A percentile compares a stretch with the other conserved stretches of the same genome.
Evolutionary conservation across 352 stramenopile genomes (phyloP).

Genomic region (Thalassiosira mediterranea): DNA sequence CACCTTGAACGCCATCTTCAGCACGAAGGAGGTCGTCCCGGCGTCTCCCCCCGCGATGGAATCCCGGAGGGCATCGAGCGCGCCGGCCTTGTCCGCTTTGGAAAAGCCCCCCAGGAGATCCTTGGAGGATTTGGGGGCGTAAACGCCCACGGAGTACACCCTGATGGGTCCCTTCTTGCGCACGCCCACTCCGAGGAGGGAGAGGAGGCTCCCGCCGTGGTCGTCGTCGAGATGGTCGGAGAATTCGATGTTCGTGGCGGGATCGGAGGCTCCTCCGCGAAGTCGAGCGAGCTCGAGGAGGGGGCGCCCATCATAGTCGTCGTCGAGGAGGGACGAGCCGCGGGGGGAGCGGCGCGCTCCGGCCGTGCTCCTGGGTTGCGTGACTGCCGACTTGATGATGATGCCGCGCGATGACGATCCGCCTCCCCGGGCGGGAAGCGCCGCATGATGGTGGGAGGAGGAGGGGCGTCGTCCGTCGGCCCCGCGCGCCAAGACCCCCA

Average conservation of each 20-base stretch:
- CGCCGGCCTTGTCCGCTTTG: constrained; percentile 38
- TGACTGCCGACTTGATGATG: too few species aligned
- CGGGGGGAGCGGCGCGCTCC: neutral
- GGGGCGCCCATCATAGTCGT: neutral
- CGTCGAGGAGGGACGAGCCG: neutral
- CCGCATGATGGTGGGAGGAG: neutral
- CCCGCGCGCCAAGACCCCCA: neutral
- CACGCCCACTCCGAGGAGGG: constrained; percentile 42
- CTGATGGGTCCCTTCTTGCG: constrained; percentile 57
- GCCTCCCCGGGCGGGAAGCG: neutral
- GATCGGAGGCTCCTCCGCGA: constrained; percentile 24
- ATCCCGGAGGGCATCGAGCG: constrained; percentile 44
- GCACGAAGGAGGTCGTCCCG: constrained; percentile 40
- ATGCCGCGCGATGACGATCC: too few species aligned
- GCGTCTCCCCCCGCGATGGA: constrained; percentile 27
- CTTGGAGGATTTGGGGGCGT: neutral
- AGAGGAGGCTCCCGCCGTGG: constrained; percentile 2
- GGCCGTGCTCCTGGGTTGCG: neutral
- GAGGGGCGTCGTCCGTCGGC: neutral
- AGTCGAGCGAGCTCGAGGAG: constrained; percentile 1
- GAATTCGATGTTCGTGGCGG: constrained; percentile 39
- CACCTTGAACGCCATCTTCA: constrained; percentile 51
- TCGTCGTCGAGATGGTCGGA: constrained; percentile 10
- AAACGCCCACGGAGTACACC: constrained; percentile 54
- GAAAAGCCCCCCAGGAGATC: too few species aligned